phyloP scores from a whole-genome alignment of 1,284 basidiomycete species.

The Taiwanofungus camphoratus region DNA sequence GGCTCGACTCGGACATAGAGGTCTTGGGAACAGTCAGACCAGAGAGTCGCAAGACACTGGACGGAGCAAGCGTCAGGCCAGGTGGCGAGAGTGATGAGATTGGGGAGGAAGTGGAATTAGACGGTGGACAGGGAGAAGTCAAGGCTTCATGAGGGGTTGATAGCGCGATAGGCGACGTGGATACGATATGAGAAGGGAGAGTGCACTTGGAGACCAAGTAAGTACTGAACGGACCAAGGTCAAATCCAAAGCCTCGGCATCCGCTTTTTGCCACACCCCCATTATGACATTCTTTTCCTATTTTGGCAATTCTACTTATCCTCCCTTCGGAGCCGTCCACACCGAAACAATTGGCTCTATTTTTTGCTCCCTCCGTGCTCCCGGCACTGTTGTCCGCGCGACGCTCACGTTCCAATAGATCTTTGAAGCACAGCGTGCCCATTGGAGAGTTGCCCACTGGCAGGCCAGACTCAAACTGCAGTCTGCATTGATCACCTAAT shows the following conservation, averaged over 20 bases:
- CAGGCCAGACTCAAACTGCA: too few species aligned
- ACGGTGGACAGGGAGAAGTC: slow-evolving; percentile 15
- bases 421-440: too few species aligned
- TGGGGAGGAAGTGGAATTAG: slow-evolving; percentile 14
- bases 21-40: slow-evolving; percentile 15
- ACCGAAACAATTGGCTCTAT: too few species aligned
- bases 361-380: too few species aligned
- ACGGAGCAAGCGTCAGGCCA: slow-evolving; percentile 12
- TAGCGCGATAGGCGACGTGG: slow-evolving; percentile 20
- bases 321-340: not conserved
- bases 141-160: slow-evolving; percentile 26
- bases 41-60: slow-evolving; percentile 8
- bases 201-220: slow-evolving; percentile 17
- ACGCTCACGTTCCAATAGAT: too few species aligned
- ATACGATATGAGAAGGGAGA: slow-evolving; percentile 18
- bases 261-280: slow-evolving; percentile 10
- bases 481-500: too few species aligned
- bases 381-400: too few species aligned
- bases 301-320: not conserved
- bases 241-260: slow-evolving; percentile 11
- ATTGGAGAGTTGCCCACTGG: too few species aligned
- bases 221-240: slow-evolving; percentile 5
- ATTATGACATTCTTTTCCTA: slow-evolving; percentile 8
- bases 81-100: slow-evolving; percentile 14
- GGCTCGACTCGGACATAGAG: slow-evolving; percentile 57